Percentiles rank a stretch among this genome's conserved stretches.
Conservation (phyloP, 352 stramenopile species). For the Globisporangium irregulare region DNA sequence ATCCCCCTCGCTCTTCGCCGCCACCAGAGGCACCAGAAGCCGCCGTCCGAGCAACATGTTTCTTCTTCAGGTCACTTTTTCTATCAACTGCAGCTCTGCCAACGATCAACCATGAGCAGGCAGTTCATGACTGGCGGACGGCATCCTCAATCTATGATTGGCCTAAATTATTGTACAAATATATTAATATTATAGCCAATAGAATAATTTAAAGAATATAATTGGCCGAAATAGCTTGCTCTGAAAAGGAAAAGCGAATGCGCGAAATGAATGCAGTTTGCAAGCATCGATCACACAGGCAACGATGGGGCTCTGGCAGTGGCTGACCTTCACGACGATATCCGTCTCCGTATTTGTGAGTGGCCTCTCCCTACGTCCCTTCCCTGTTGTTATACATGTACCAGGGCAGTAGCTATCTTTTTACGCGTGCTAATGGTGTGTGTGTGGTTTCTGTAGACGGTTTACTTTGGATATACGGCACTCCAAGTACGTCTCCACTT, state of each 20-base stretch:
- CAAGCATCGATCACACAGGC: not conserved
- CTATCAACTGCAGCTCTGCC: not conserved
- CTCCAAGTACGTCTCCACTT: not conserved
- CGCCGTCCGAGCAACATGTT: constrained; percentile 53
- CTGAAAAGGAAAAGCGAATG: too few relatives aligned
- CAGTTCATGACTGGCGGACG: not conserved
- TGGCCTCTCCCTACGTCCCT: not conserved
- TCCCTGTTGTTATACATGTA: not conserved
- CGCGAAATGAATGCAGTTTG: not conserved
- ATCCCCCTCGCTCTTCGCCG: constrained; percentile 13
- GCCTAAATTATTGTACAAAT: too few relatives aligned
- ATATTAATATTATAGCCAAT: too few relatives aligned
- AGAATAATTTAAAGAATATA: too few relatives aligned
- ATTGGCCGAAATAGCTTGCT: too few relatives aligned
- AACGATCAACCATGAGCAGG: not conserved
- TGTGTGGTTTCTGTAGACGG: not conserved
- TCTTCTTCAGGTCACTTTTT: not conserved
- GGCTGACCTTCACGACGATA: not conserved
- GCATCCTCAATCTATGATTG: too few relatives aligned
- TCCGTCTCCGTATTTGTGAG: not conserved
- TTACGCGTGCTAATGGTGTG: not conserved
- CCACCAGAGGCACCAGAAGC: constrained; percentile 35
- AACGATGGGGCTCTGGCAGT: not conserved
- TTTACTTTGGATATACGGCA: not conserved
- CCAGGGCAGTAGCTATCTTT: not conserved